Evolutionary conservation across 78 protist species (phyloP), one percentile per base, ranked within the genome.

Genomic region (Dictyostelium citrinum): DNA sequence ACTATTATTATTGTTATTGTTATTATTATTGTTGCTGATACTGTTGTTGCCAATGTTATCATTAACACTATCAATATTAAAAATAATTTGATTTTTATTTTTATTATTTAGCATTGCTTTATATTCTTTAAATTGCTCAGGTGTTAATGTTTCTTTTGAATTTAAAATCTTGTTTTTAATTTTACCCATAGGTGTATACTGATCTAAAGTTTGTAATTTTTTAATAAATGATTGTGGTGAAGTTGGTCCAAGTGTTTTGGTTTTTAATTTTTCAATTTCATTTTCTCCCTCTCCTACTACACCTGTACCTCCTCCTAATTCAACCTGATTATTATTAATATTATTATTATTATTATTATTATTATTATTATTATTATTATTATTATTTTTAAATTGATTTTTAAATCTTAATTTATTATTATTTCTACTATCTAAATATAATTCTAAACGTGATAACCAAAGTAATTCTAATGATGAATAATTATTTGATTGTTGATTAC

Each of bases 381-480:
- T 49, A 16, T 49, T 49, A 49, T 49, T 49, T 12, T 49, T 49
- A n/a, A n/a, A n/a, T n/a, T n/a, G n/a, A n/a, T n/a, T 14, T 49
- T 14, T 51, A 51, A 51, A 5, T 51, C 22, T 49, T n/a, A n/a
- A 14, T 51, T 51, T 17, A 5, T 55, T 20, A 5, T 55, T 20
- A 20, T 20, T 20, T 20, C 17, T 55, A 55, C 64, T 20, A 55
- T 49, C 22, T 49, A 55, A 20, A 6, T 20, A 20, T 55, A 55
- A 55, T 29, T 27, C 77, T 33, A 70, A 70, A 70, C 77, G 77
- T 70, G 77, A 70, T 70, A 29, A 6, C 77, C 77, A 70, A 16
- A 70, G 45, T 33, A 29, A 64, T 27, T 64, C 72, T n/a, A 60
- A n/a, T 8, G 70, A n/a, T 29, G 75, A 29, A 14, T 67, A 14